These are phyloP conservation scores for Quercus robur DNA, from an alignment of 306 rosid species.

Conservation along the genomic window DNA sequence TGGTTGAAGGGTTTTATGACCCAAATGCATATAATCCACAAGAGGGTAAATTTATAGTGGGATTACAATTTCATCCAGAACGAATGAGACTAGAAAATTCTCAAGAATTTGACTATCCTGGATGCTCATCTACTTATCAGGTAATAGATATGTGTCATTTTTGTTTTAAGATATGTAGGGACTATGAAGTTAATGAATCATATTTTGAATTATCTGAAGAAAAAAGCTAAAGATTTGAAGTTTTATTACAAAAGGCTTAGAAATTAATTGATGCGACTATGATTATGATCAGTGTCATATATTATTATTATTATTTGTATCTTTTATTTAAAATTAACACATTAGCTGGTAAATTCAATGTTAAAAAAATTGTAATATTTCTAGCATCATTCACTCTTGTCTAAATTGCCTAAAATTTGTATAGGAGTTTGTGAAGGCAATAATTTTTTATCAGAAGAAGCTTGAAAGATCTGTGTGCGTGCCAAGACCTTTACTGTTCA, in stretches of 20 bases:
- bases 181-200: not conserved
- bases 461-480: conserved; percentile 31
- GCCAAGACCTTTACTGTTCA: conserved; percentile 43
- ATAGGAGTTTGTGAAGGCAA: conserved; percentile 91
- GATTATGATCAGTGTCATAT: too few species aligned
- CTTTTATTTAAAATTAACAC: too few species aligned
- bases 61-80: conserved; percentile 92
- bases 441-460: conserved; percentile 70
- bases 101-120: conserved; percentile 81
- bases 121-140: conserved; percentile 83
- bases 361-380: too few species aligned
- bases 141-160: conserved; percentile 4
- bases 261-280: too few species aligned
- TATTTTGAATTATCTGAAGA: too few species aligned
- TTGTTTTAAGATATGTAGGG: not conserved
- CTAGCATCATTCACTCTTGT: too few species aligned
- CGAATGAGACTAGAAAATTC: conserved; percentile 74
- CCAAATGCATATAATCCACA: conserved; percentile 84
- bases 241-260: too few species aligned
- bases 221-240: too few species aligned
- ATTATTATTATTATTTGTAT: too few species aligned
- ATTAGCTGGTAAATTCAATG: too few species aligned
- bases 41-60: conserved; percentile 92
- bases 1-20: conserved; percentile 85
- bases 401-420: not conserved